Percentiles rank a stretch among this genome's conserved stretches.
phyloP scores from a whole-genome alignment of 768 basidiomycete species.

The Podaxis sp. region DNA sequence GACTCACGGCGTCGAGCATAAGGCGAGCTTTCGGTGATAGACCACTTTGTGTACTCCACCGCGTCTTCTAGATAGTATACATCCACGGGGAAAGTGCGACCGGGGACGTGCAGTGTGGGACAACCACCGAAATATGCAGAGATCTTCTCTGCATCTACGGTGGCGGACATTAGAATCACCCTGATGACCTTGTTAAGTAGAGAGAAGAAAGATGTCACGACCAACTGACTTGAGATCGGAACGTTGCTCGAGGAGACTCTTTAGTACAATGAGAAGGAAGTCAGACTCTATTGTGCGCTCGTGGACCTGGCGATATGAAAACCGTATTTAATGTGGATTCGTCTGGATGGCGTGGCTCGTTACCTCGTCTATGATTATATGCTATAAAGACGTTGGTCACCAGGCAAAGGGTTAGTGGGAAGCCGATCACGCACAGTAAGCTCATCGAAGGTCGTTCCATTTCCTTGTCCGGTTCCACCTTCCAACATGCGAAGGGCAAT shows the following conservation, averaged over 20 bases:
- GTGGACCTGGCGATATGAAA: slow-evolving; percentile 58
- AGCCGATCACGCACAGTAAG: slow-evolving; percentile 63
- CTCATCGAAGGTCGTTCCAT: slow-evolving; percentile 85
- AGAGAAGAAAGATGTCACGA: not conserved
- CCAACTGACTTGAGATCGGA: slow-evolving; percentile 74
- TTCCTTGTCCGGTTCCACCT: slow-evolving; percentile 63
- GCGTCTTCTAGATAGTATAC: slow-evolving; percentile 87
- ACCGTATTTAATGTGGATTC: not conserved
- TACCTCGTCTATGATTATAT: slow-evolving; percentile 94
- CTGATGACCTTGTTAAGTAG: slow-evolving; percentile 30
- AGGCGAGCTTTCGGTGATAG: slow-evolving; percentile 72
- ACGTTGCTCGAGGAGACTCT: slow-evolving; percentile 70
- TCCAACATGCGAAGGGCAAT: slow-evolving; percentile 98
- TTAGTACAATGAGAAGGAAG: slow-evolving; percentile 91
- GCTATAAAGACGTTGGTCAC: slow-evolving; percentile 38
- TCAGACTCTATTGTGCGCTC: slow-evolving; percentile 97
- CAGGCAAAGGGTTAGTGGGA: not conserved
- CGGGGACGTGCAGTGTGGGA: slow-evolving; percentile 84
- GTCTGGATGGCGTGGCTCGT: not conserved
- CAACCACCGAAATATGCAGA: slow-evolving; percentile 85
- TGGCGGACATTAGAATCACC: slow-evolving; percentile 96
- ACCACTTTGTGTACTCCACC: slow-evolving; percentile 76
- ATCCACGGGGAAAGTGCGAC: slow-evolving; percentile 92
- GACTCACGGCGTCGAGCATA: slow-evolving; percentile 69
- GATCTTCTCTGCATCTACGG: slow-evolving; percentile 87